phyloP scores from a whole-genome alignment of 768 basidiomycete species.

The Naganishia antarctica region DNA sequence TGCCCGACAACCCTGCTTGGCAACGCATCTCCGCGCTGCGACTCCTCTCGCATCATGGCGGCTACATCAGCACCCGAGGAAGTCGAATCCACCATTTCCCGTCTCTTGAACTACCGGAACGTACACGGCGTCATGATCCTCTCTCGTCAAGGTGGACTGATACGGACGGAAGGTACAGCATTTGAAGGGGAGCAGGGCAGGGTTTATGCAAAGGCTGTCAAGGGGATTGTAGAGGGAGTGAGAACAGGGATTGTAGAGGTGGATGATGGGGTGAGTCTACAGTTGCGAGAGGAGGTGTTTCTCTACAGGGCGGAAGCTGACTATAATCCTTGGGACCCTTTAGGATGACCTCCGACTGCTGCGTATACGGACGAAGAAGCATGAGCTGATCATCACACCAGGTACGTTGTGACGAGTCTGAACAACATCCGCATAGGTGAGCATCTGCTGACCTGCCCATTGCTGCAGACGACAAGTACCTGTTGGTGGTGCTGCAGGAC shows the following conservation, averaged over 20 bases:
- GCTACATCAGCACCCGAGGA: not conserved
- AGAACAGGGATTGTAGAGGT: slow-evolving; percentile 74
- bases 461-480: slow-evolving; percentile 64
- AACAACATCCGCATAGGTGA: not conserved
- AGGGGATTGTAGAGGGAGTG: slow-evolving; percentile 68
- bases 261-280: slow-evolving; percentile 56
- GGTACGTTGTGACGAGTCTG: slow-evolving; percentile 55
- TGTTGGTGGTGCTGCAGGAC: slow-evolving; percentile 58
- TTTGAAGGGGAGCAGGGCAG: slow-evolving; percentile 47
- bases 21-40: no score
- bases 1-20: no score
- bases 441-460: slow-evolving; percentile 39
- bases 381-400: slow-evolving; percentile 91
- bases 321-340: no score
- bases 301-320: no score
- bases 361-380: slow-evolving; percentile 81
- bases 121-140: slow-evolving; percentile 83
- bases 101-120: slow-evolving; percentile 73
- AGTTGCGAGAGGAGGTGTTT: no score
- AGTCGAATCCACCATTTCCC: slow-evolving; percentile 68
- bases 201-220: slow-evolving; percentile 42
- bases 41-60: not conserved
- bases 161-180: slow-evolving; percentile 58
- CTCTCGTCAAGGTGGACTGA: slow-evolving; percentile 61
- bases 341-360: slow-evolving; percentile 87